Evolutionary conservation across 208 protist species (phyloP).

Genomic region (Leptomonas seymouri): DNA sequence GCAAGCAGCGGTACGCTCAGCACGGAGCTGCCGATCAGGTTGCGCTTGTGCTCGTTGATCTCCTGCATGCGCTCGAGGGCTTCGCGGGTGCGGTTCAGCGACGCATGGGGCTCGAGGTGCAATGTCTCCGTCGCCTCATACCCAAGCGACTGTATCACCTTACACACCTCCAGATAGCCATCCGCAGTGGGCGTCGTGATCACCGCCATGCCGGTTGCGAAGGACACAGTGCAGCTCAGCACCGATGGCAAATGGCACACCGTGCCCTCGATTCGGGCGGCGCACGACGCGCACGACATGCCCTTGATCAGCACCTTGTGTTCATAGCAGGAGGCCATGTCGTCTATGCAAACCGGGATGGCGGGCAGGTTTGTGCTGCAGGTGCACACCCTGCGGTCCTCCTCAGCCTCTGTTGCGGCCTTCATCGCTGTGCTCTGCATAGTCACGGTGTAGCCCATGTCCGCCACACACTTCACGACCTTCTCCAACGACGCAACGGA

Average conservation of each 20-base stretch:
- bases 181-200: constrained; percentile 31
- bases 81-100: constrained; percentile 37
- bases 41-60: constrained; percentile 49
- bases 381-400: constrained; percentile 27
- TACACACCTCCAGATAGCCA: constrained; percentile 16
- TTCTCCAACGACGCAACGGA: constrained; percentile 24
- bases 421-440: constrained; percentile 27
- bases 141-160: constrained; percentile 54
- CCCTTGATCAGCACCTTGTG: constrained; percentile 64
- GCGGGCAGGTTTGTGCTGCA: constrained; percentile 33
- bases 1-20: constrained; percentile 66
- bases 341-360: constrained; percentile 15
- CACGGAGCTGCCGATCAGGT: constrained; percentile 52
- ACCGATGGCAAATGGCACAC: constrained; percentile 48
- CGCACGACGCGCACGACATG: constrained; percentile 94
- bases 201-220: constrained; percentile 53
- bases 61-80: constrained; percentile 73
- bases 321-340: constrained; percentile 24
- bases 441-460: constrained; percentile 41
- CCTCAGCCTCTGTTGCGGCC: constrained; percentile 18
- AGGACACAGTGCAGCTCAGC: constrained; percentile 63
- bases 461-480: constrained; percentile 30
- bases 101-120: constrained; percentile 15
- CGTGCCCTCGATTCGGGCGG: constrained; percentile 77
- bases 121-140: constrained; percentile 34